Conservation (phyloP, 306 rosid genomes). For the Vicia faba region DNA sequence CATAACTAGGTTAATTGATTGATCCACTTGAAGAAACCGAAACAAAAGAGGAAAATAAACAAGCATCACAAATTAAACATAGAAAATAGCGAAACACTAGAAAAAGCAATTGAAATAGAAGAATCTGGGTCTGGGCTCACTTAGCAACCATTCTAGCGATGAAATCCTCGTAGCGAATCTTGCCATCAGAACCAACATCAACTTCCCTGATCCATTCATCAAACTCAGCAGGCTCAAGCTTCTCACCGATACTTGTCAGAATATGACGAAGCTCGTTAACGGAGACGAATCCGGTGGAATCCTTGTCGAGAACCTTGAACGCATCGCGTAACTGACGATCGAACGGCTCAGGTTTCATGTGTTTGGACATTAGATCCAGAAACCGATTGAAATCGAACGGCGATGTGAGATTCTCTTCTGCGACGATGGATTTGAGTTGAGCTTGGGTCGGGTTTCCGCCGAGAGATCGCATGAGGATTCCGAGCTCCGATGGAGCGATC, state of each 20-base stretch:
- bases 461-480: conserved; percentile 95
- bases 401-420: conserved; percentile 76
- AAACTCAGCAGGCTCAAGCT: conserved; percentile 90
- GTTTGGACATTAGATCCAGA: conserved; percentile 84
- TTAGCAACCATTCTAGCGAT: conserved; percentile 96
- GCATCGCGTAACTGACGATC: conserved; percentile 97
- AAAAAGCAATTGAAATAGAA: conserved; percentile 17
- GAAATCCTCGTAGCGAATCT: conserved; percentile 96
- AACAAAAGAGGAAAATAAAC: conserved; percentile 21
- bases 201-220: conserved; percentile 99
- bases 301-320: conserved; percentile 94
- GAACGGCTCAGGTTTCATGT: conserved; percentile 95
- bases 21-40: conserved; percentile 26
- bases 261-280: conserved; percentile 93
- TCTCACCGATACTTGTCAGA: conserved; percentile 94
- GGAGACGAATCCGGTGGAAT: conserved; percentile 72
- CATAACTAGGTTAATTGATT: conserved; percentile 35
- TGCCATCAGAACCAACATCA: conserved; percentile 84
- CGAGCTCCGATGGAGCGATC: conserved; percentile 97
- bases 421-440: conserved; percentile 79
- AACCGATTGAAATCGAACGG: conserved; percentile 88
- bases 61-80: conserved; percentile 38
- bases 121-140: conserved; percentile 45
- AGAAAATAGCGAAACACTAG: conserved; percentile 31
- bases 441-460: conserved; percentile 99